Evolutionary conservation across 495 filamentous ascomycete species (phyloP), one percentile per base, ranked within the genome.

Genomic region (Thermothielavioides terrestris): DNA sequence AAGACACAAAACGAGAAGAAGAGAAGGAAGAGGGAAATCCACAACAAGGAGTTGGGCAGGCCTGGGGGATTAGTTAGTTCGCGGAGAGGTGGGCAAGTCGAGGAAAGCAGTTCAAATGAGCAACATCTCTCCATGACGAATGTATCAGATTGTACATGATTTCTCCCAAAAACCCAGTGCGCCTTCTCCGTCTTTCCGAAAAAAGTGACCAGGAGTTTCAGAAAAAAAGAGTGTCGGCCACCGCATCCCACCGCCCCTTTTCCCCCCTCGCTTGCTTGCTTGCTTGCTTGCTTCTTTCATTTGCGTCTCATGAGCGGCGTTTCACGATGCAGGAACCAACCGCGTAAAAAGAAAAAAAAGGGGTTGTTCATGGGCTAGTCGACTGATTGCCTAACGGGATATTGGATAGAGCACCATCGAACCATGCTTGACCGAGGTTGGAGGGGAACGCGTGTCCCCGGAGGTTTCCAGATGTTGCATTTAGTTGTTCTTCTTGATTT

Each of bases 401-500:
- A 65, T 59, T 64, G 62, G 63, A 62, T 57, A 60, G 66, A 60
- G 61, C 66, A 71, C 66, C 74, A 73, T 67, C 68, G 68, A 73
- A 63, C 64, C 71, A 69, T 65, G 62, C 56, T 60, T 63, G 61
- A 53, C 58, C 49, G 49, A 58, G 45, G 63, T 45, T 55, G 54
- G 60, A 50, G 61, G 58, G 61, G 57, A 58, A 54, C 56, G 57
- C 41, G n/a, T n/a, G 42, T 56, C 42, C 42, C 36, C 45, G 3
- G 34, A 38, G 21, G 42, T 35, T 35, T 36, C 36, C n/a, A n/a
- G 45, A 25, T 21, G 25, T 54, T 54, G 53, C 64, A n/a, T 73
- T 91, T 83, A 77, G 72, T 85, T 86, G 68, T 85, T 85, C 62
- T 85, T 82, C 81, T 94, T 94, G 75, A 98, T 86, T 61, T 88